A percentile compares a stretch with the other conserved stretches of the same genome.
phyloP scores from a whole-genome alignment of 768 basidiomycete species.

The Auricularia cornea region DNA sequence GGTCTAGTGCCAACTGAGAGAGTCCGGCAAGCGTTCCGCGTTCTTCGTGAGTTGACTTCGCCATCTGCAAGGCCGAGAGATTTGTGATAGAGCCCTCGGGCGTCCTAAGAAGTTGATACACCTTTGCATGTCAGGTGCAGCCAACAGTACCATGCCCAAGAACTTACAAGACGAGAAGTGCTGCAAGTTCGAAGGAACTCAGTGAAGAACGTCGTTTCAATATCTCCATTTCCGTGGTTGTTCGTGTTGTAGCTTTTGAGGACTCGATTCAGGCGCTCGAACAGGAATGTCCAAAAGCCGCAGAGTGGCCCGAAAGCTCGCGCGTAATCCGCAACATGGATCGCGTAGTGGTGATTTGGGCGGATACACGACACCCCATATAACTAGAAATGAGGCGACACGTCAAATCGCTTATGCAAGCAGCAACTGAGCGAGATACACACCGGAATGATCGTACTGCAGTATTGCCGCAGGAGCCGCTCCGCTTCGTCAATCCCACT shows the following conservation, averaged over 20 bases:
- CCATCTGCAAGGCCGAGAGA: neutral
- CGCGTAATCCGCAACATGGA: neutral
- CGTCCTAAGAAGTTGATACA: neutral
- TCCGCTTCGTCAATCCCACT: conserved; percentile 12
- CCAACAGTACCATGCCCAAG: neutral
- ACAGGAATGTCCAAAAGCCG: conserved; percentile 4
- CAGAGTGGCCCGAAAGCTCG: neutral
- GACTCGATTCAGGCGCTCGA: conserved; percentile 1
- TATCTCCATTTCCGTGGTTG: neutral
- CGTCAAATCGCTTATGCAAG: too few relatives aligned
- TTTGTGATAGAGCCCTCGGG: neutral
- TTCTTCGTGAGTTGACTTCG: neutral
- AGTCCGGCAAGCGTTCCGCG: neutral
- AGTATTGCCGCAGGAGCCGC: conserved; percentile 16
- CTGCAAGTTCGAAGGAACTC: neutral
- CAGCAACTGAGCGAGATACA: too few relatives aligned
- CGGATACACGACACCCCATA: neutral
- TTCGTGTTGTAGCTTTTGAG: neutral
- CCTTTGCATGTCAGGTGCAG: neutral
- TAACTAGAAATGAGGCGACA: neutral
- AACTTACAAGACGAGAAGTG: neutral
- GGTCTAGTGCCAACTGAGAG: neutral
- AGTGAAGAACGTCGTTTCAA: neutral
- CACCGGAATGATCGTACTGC: conserved; percentile 11
- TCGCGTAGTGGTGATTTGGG: neutral